Evolutionary conservation across 2,329 filamentous ascomycete genomes (phyloP).

Genomic region (Stemphylium vesicarium): DNA sequence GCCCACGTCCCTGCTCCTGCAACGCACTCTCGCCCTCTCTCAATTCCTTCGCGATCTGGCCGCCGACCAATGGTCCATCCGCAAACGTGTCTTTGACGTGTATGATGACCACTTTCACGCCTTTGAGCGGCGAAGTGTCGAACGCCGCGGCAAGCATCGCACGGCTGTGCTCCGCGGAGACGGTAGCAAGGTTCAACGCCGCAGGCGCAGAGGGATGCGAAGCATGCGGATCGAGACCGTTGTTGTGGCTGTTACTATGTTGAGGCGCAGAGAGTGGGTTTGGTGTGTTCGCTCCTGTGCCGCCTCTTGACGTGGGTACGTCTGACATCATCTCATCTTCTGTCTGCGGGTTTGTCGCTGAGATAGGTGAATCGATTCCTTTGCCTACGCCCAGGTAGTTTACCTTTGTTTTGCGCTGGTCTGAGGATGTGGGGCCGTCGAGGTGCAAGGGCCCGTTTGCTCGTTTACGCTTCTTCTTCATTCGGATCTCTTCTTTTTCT

Average conservation of each 20-base stretch:
- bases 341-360: conserved; percentile 5
- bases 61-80: conserved; percentile 70
- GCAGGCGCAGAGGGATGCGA: conserved; percentile 33
- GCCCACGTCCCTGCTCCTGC: conserved; percentile 57
- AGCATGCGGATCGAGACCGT: not conserved
- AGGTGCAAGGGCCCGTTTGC: conserved; percentile 47
- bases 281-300: conserved; percentile 32
- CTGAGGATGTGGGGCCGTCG: conserved; percentile 11
- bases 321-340: conserved; percentile 43
- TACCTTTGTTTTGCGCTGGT: conserved; percentile 24
- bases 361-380: conserved; percentile 23
- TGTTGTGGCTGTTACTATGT: not conserved
- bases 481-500: conserved; percentile 42
- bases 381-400: conserved; percentile 12
- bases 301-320: conserved; percentile 17
- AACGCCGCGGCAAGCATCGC: conserved; percentile 37
- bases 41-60: conserved; percentile 74
- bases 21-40: conserved; percentile 63
- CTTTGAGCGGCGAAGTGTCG: conserved; percentile 62
- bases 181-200: conserved; percentile 29
- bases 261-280: not conserved
- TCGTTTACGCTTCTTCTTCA: conserved; percentile 70
- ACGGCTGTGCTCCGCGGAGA: conserved; percentile 35
- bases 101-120: conserved; percentile 83
- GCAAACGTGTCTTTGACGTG: conserved; percentile 88